Percentiles rank a stretch among this genome's conserved stretches.
Evolutionary conservation across 176 grass and related monocot genomes (phyloP).

Genomic region (Oryza glumipatula): DNA sequence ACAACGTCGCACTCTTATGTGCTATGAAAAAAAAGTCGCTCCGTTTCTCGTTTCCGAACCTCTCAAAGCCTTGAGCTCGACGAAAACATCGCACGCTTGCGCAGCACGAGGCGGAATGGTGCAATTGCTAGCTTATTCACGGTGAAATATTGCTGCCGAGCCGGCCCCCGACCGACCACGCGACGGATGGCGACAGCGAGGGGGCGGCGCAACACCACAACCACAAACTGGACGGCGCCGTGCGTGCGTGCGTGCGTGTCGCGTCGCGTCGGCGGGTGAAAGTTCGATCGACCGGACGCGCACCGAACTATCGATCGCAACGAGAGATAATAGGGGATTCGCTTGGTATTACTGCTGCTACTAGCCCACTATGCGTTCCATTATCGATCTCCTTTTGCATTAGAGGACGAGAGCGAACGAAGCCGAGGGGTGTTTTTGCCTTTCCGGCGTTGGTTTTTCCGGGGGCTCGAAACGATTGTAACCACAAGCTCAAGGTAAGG

Average conservation of each 20-base stretch:
- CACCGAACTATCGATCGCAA: not conserved
- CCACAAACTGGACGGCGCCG: conserved; percentile 4
- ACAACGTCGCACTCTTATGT: no score
- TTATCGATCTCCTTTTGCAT: not conserved
- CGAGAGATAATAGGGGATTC: not conserved
- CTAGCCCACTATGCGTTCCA: not conserved
- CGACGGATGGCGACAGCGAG: conserved; percentile 19
- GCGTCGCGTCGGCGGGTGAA: not conserved
- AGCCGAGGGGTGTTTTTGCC: not conserved
- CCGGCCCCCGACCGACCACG: no score
- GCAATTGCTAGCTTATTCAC: no score
- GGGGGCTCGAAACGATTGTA: not conserved
- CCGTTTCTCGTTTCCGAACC: not conserved
- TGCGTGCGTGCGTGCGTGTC: not conserved
- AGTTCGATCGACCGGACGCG: not conserved
- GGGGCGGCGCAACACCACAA: conserved; percentile 30
- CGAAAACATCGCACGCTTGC: not conserved
- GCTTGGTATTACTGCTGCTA: not conserved
- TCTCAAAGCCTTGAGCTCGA: not conserved
- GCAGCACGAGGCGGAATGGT: not conserved
- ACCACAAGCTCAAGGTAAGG: conserved; percentile 14
- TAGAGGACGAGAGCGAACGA: not conserved
- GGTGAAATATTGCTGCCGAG: no score
- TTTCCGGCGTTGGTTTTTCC: not conserved
- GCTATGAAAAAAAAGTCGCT: no score